These are phyloP conservation scores for Ceratocystis colombiana DNA, from an alignment of 2,329 filamentous ascomycete species.

Conservation along the genomic window DNA sequence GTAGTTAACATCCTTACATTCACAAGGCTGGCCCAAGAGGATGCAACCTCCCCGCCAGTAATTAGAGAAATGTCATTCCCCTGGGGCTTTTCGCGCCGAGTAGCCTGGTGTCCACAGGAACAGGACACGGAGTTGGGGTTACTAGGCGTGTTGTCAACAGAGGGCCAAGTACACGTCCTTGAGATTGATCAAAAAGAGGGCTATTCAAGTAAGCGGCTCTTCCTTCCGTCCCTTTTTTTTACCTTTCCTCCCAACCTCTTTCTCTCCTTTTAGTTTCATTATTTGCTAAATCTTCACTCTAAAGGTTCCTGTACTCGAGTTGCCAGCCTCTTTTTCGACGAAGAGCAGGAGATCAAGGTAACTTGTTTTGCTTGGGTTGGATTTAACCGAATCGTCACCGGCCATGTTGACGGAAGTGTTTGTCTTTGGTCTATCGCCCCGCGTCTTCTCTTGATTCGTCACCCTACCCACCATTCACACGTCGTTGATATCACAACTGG, in stretches of 20 bases:
- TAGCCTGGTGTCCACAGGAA: constrained; percentile 45
- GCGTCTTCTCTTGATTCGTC: constrained; percentile 40
- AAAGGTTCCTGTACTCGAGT: constrained; percentile 38
- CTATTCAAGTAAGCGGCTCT: constrained; percentile 23
- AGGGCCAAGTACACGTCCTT: constrained; percentile 43
- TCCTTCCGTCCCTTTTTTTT: not conserved
- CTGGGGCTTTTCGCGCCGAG: constrained; percentile 41
- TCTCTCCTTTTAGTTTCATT: not conserved
- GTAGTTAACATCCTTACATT: constrained; percentile 47
- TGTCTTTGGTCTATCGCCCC: constrained; percentile 48
- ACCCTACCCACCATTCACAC: constrained; percentile 44
- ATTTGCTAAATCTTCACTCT: constrained; percentile 26
- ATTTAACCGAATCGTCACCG: constrained; percentile 45
- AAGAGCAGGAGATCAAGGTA: constrained; percentile 41
- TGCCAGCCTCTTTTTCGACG: constrained; percentile 37
- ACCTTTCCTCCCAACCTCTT: not conserved
- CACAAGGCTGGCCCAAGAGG: constrained; percentile 30
- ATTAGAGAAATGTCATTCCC: constrained; percentile 40
- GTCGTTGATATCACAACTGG: constrained; percentile 47
- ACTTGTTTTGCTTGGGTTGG: constrained; percentile 48
- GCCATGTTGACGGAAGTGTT: constrained; percentile 48
- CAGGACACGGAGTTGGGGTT: constrained; percentile 33
- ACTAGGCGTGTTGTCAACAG: constrained; percentile 42
- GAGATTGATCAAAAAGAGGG: constrained; percentile 34
- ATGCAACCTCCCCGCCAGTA: constrained; percentile 33